A percentile compares a stretch with the other conserved stretches of the same genome.
These are phyloP conservation scores for Colletotrichum chlorophyti DNA, from an alignment of 2,329 filamentous ascomycete genomes.

Conservation along the genomic window DNA sequence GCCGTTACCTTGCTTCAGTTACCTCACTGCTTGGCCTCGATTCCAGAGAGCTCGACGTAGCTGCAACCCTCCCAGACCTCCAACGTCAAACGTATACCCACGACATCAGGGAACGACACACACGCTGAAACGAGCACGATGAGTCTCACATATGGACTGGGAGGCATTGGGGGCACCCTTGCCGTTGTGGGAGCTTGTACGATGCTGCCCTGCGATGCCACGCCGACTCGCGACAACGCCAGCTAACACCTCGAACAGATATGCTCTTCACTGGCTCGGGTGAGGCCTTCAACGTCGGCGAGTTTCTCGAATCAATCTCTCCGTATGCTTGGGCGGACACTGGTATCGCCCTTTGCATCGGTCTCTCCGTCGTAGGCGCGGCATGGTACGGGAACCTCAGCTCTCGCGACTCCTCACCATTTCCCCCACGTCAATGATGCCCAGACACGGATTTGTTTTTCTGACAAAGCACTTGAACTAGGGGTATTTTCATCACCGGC, in stretches of 20 bases:
- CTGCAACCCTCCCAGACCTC: slow-evolving; percentile 26
- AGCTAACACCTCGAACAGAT: slow-evolving; percentile 62
- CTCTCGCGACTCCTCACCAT: background rate
- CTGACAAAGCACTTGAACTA: slow-evolving; percentile 43
- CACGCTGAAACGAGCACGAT: slow-evolving; percentile 53
- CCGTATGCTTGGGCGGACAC: slow-evolving; percentile 92
- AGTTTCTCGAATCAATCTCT: slow-evolving; percentile 92
- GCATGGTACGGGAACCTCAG: slow-evolving; percentile 74
- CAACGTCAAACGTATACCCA: slow-evolving; percentile 19
- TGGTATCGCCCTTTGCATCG: slow-evolving; percentile 93
- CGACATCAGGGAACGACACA: slow-evolving; percentile 30
- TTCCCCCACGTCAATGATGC: too few relatives aligned
- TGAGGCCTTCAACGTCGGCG: slow-evolving; percentile 95
- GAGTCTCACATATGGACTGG: slow-evolving; percentile 76
- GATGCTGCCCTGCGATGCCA: slow-evolving; percentile 42
- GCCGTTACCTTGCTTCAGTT: slow-evolving; percentile 19
- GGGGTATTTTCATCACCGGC: slow-evolving; percentile 99
- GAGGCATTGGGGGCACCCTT: slow-evolving; percentile 72
- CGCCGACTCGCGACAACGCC: slow-evolving; percentile 3
- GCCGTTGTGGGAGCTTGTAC: slow-evolving; percentile 80
- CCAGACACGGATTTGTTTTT: too few relatives aligned
- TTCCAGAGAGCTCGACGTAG: slow-evolving; percentile 29
- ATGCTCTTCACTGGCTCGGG: slow-evolving; percentile 98
- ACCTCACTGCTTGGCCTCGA: slow-evolving; percentile 16
- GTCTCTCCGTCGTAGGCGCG: slow-evolving; percentile 93